These are phyloP conservation scores for Lecanoromycetidae sp. DNA, from an alignment of 2,329 filamentous ascomycete genomes.

Conservation along the genomic window DNA sequence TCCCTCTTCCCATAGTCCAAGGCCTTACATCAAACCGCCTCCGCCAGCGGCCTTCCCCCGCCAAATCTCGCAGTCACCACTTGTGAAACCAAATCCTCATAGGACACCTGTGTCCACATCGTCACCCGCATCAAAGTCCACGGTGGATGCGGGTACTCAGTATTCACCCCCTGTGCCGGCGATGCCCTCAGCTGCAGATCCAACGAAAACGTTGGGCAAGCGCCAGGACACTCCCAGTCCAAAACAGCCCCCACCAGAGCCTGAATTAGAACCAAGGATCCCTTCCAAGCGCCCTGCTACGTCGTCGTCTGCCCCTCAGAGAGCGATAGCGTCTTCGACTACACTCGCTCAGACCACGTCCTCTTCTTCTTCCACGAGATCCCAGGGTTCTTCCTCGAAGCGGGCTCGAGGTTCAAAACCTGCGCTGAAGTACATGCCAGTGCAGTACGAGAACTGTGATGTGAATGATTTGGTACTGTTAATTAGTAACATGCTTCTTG, in stretches of 20 bases:
- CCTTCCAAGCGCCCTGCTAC: slow-evolving; percentile 21
- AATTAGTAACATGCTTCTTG: slow-evolving; percentile 89
- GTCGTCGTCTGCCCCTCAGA: slow-evolving; percentile 19
- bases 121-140: slow-evolving; percentile 25
- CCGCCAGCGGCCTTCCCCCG: slow-evolving; percentile 17
- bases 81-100: slow-evolving; percentile 10
- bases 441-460: slow-evolving; percentile 67
- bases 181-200: slow-evolving; percentile 27
- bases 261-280: slow-evolving; percentile 20
- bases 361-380: slow-evolving; percentile 22
- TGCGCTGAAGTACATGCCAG: slow-evolving; percentile 43
- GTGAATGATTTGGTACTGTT: slow-evolving; percentile 79
- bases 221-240: slow-evolving; percentile 15
- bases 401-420: slow-evolving; percentile 34
- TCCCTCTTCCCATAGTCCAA: slow-evolving; percentile 15
- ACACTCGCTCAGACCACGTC: slow-evolving; percentile 13
- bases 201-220: slow-evolving; percentile 18
- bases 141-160: slow-evolving; percentile 42
- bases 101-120: slow-evolving; percentile 15
- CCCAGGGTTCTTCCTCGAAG: slow-evolving; percentile 28
- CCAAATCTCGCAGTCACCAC: slow-evolving; percentile 13
- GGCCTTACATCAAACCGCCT: slow-evolving; percentile 16
- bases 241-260: slow-evolving; percentile 15
- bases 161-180: slow-evolving; percentile 40
- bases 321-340: slow-evolving; percentile 20